These are phyloP conservation scores for Fusarium sp. DNA, from an alignment of 2,329 filamentous ascomycete species.

Conservation along the genomic window DNA sequence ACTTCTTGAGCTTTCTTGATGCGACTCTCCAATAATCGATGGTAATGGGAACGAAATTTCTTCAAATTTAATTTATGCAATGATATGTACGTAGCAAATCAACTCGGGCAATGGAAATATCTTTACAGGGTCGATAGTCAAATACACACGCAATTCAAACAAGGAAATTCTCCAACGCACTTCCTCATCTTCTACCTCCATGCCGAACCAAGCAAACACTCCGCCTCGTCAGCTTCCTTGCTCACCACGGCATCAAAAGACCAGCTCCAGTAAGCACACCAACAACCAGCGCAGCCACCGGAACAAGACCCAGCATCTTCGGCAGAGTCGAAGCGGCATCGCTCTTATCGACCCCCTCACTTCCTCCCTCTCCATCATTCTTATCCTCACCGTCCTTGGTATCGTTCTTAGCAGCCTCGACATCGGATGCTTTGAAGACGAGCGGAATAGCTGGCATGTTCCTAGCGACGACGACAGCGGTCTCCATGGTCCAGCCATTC, in stretches of 20 bases:
- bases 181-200: not conserved
- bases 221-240: not conserved
- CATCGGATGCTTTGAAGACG: conserved; percentile 32
- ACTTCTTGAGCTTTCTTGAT: too few species aligned
- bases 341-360: not conserved
- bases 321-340: not conserved
- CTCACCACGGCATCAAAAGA: conserved; percentile 34
- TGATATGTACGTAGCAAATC: not conserved
- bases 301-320: not conserved
- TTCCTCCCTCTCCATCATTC: not conserved
- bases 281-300: not conserved
- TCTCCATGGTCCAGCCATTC: too few species aligned
- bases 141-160: not conserved
- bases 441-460: conserved; percentile 31
- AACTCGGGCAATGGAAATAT: not conserved
- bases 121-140: not conserved
- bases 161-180: not conserved
- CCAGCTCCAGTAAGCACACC: conserved; percentile 31
- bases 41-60: too few species aligned
- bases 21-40: too few species aligned
- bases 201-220: not conserved
- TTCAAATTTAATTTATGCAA: not conserved
- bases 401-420: conserved; percentile 7
- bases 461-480: not conserved
- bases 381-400: not conserved